These are phyloP conservation scores for Omphalotus guepiniiformis DNA, from an alignment of 768 basidiomycete species.

Conservation along the genomic window DNA sequence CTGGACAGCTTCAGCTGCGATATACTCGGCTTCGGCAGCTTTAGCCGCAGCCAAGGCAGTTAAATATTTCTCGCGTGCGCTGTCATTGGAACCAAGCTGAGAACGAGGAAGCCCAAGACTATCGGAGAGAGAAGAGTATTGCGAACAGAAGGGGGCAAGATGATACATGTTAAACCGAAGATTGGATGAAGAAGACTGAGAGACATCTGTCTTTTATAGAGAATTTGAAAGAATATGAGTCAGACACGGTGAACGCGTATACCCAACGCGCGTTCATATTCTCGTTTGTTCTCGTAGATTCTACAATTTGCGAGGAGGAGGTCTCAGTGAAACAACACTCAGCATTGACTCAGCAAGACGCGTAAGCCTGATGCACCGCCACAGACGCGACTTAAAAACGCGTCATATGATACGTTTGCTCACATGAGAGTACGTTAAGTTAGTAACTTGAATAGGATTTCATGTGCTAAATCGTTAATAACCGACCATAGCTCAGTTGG, in stretches of 20 bases:
- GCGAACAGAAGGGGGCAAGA: background rate
- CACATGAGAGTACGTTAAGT: background rate
- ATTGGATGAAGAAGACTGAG: background rate
- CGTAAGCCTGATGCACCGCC: background rate
- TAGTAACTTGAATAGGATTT: too few species aligned
- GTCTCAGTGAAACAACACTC: background rate
- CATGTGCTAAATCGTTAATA: background rate
- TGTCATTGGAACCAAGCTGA: too few species aligned
- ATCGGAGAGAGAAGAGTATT: background rate
- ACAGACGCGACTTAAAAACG: background rate
- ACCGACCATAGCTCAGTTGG: slow-evolving; percentile 49
- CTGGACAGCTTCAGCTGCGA: slow-evolving; percentile 7
- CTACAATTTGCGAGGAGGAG: background rate
- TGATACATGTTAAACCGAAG: background rate
- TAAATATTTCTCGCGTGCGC: slow-evolving; percentile 31
- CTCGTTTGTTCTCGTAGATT: background rate
- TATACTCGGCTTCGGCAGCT: slow-evolving; percentile 33
- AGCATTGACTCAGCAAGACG: background rate
- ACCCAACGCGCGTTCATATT: slow-evolving; percentile 3
- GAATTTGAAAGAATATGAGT: background rate
- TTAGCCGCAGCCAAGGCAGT: slow-evolving; percentile 32
- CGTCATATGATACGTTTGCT: background rate
- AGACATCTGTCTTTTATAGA: slow-evolving; percentile 3
- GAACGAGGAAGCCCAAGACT: slow-evolving; percentile 5
- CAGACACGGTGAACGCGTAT: background rate